Conservation (phyloP, 2,329 filamentous ascomycete genomes). For the Colletotrichum gigasporum region DNA sequence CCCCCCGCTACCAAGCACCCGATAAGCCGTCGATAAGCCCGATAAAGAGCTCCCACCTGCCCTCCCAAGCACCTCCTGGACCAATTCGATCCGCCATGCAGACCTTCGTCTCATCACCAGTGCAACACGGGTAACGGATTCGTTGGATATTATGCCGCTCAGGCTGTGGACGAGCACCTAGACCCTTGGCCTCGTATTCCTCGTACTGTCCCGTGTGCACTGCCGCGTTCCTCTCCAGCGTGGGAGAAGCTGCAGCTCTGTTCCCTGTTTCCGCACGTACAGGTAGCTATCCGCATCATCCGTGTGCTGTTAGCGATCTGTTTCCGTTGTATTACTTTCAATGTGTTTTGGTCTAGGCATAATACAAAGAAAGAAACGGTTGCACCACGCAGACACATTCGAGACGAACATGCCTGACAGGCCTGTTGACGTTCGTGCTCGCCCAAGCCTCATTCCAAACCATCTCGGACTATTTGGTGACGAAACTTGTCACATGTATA, state of each 20-base stretch:
- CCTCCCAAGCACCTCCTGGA: not conserved
- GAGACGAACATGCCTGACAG: not conserved
- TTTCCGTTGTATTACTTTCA: not conserved
- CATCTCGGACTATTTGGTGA: not conserved
- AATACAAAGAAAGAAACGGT: too few species aligned
- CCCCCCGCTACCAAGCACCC: not conserved
- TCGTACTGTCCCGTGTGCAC: not conserved
- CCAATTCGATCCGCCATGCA: not conserved
- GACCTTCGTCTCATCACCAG: too few species aligned
- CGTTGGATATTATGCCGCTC: not conserved
- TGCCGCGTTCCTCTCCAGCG: not conserved
- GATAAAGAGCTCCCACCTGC: conserved; percentile 1
- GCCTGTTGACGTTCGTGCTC: not conserved
- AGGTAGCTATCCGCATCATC: conserved; percentile 14
- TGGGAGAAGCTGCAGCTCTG: conserved; percentile 15
- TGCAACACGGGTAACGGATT: not conserved
- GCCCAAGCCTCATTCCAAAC: not conserved
- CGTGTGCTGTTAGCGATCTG: not conserved
- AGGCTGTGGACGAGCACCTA: not conserved
- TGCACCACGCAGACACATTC: too few species aligned
- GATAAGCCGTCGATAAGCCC: conserved; percentile 17
- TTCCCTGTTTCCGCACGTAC: not conserved
- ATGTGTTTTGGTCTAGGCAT: too few species aligned
- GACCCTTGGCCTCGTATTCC: not conserved
- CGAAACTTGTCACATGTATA: not conserved